Evolutionary conservation across 495 filamentous ascomycete genomes (phyloP).

Genomic region (Lepidopterella palustris): DNA sequence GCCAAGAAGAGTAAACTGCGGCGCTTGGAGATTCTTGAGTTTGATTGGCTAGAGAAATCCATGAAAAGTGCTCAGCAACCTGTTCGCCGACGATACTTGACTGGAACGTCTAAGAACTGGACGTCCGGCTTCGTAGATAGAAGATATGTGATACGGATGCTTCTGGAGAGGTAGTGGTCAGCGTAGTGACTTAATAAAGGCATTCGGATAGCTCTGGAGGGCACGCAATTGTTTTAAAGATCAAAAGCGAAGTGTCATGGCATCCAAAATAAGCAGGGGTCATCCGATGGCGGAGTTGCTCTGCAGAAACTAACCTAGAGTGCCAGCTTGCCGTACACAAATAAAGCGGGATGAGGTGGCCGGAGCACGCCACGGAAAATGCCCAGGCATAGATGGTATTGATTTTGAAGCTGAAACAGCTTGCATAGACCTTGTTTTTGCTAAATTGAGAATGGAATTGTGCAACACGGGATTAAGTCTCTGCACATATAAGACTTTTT

Average conservation of each 20-base stretch:
- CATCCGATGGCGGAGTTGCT: conserved; percentile 23
- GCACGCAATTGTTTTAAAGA: conserved; percentile 18
- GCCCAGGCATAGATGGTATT: conserved; percentile 26
- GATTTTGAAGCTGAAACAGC: conserved; percentile 25
- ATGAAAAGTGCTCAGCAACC: too few species aligned
- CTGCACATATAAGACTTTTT: conserved; percentile 28
- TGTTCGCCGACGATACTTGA: conserved; percentile 3
- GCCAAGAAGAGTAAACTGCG: background rate
- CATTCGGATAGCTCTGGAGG: conserved; percentile 18
- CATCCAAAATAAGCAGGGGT: conserved; percentile 26
- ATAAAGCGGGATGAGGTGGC: conserved; percentile 27
- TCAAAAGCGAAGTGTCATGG: conserved; percentile 19
- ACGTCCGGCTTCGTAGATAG: conserved; percentile 16
- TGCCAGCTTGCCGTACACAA: conserved; percentile 17
- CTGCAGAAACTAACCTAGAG: conserved; percentile 23
- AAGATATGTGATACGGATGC: conserved; percentile 3
- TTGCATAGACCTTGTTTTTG: conserved; percentile 27
- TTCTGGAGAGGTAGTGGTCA: conserved; percentile 17
- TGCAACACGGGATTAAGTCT: conserved; percentile 9
- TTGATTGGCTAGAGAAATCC: too few species aligned
- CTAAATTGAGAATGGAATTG: conserved; percentile 20
- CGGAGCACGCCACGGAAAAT: conserved; percentile 26
- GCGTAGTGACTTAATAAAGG: conserved; percentile 17
- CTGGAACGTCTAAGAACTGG: conserved; percentile 10
- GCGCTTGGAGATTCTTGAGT: too few species aligned